Evolutionary conservation across 2,329 filamentous ascomycete genomes (phyloP), one percentile per base, ranked within the genome.

Genomic region (Monosporascus sp.): DNA sequence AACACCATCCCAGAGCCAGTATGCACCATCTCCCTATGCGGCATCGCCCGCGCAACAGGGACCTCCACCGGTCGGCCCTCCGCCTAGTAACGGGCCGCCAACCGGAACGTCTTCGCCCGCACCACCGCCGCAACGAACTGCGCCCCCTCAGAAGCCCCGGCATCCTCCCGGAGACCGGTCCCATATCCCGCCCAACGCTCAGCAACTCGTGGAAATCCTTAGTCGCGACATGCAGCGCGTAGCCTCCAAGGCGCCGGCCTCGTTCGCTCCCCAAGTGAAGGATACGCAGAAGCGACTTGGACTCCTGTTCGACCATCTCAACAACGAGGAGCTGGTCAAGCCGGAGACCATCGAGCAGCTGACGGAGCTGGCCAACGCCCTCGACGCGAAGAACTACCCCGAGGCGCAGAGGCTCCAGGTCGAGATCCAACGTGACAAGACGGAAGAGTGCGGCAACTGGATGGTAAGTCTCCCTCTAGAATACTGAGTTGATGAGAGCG

Each of bases 221-320:
- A 86, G 77, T 51, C 80, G 81, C 35, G 93, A 97, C 62, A 91
- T 97, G 83, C 86, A 93, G 63, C 88, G 91, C 36, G 89, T 99
- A 52, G 92, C 92, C 55, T 75, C 85, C 35, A 88, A 90, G 61
- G 94, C 94, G 1, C 94, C 94, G 18, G 77, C 87, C n/a, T 86
- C 87, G 17, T 97, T 94, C 74, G 87, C 89, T 58, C 81, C 86
- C 15, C 92, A 97, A 69, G 91, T 99, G 20, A 89, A 90, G 64
- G 94, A 97, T 68, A 94, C 92, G 2, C 90, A 96, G 69, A 96
- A 96, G 74, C 86, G 94, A 27, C 80, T 99, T 54, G 89, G 89
- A 64, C 86, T 97, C 49, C 77, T 99, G n/a, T 97, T 97, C 69
- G 93, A 99, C 67, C 91, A 97, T 70, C 78, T 99, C 47, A 99